These are phyloP conservation scores for Phaeosphaeriaceae sp. DNA, from an alignment of 2,329 filamentous ascomycete species.

Conservation along the genomic window DNA sequence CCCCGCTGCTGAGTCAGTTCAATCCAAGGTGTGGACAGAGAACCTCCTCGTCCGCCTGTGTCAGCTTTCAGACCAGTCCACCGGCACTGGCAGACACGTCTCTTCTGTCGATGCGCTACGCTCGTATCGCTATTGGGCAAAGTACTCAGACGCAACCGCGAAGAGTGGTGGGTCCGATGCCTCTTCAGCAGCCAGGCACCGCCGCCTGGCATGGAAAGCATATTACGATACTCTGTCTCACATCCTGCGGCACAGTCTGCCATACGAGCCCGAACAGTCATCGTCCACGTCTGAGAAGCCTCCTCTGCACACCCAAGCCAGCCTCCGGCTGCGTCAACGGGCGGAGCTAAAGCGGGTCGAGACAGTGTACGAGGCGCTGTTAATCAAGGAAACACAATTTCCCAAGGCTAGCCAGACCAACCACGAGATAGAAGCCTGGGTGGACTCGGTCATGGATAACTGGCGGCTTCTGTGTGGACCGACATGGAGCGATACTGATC, in stretches of 20 bases:
- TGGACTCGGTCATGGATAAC: slow-evolving; percentile 79
- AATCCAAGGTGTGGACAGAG: slow-evolving; percentile 81
- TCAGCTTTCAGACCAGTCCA: slow-evolving; percentile 69
- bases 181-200: slow-evolving; percentile 34
- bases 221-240: slow-evolving; percentile 83
- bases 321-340: slow-evolving; percentile 60
- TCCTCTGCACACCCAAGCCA: slow-evolving; percentile 27
- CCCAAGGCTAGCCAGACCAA: slow-evolving; percentile 83
- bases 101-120: slow-evolving; percentile 49
- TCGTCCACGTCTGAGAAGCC: slow-evolving; percentile 29
- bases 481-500: slow-evolving; percentile 79
- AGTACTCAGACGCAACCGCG: slow-evolving; percentile 64
- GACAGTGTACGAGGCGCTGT: slow-evolving; percentile 75
- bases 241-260: slow-evolving; percentile 72
- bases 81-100: slow-evolving; percentile 46
- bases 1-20: slow-evolving; percentile 58
- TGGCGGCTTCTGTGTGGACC: slow-evolving; percentile 84
- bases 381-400: slow-evolving; percentile 82
- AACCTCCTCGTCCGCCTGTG: slow-evolving; percentile 78
- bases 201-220: slow-evolving; percentile 79
- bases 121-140: slow-evolving; percentile 69
- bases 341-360: slow-evolving; percentile 83
- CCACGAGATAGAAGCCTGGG: slow-evolving; percentile 81
- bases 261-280: slow-evolving; percentile 60
- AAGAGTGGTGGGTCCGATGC: slow-evolving; percentile 25